Percentiles rank a stretch among this genome's conserved stretches.
Conservation (phyloP, 2,329 filamentous ascomycete species). For the Colletotrichum simmondsii region DNA sequence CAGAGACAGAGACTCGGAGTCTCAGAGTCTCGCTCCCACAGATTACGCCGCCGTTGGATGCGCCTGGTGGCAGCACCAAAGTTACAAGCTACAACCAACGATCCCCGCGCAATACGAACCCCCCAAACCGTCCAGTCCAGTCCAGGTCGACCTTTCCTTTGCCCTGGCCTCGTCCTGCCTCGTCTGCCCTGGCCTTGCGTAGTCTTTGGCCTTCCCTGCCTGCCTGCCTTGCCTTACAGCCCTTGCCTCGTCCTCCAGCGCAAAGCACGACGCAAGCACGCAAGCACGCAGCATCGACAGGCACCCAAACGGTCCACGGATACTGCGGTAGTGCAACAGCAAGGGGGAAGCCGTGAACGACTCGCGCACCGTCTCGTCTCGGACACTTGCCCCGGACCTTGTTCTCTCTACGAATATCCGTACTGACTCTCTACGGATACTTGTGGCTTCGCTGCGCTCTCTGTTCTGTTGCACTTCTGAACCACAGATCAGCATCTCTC, state of each 20-base stretch:
- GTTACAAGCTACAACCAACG: background rate
- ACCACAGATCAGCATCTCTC: conserved; percentile 19
- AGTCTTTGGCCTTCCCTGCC: background rate
- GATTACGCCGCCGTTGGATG: background rate
- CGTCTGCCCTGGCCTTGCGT: background rate
- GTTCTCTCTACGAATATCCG: background rate
- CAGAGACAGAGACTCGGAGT: no score
- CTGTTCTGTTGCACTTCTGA: conserved; percentile 11
- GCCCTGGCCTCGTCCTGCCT: background rate
- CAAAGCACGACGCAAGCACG: background rate
- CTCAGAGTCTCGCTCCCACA: background rate
- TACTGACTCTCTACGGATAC: background rate
- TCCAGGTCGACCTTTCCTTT: background rate
- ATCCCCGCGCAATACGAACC: background rate
- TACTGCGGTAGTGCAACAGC: background rate
- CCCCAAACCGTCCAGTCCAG: background rate
- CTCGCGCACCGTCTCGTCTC: conserved; percentile 30
- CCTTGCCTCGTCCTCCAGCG: background rate
- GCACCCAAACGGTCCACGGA: background rate
- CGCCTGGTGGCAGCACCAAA: background rate
- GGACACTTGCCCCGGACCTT: conserved; percentile 1
- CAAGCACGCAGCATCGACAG: background rate
- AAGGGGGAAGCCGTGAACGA: conserved; percentile 1
- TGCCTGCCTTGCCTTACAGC: background rate
- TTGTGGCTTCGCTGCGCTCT: conserved; percentile 2